Conservation (phyloP, 495 filamentous ascomycete species). For the Xylaria telfairii region DNA sequence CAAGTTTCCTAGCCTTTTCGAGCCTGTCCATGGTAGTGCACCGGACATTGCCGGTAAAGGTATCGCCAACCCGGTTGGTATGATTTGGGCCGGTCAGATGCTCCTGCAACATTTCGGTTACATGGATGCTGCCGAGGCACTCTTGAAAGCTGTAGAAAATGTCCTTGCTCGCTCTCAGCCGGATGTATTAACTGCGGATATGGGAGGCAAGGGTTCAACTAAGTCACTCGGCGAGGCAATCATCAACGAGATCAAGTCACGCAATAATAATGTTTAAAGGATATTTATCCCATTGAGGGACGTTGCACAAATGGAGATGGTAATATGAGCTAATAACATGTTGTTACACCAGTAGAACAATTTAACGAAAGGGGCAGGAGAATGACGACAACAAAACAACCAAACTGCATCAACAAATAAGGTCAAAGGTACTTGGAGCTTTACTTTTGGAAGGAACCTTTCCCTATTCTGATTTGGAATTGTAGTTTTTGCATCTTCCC, state of each 20-base stretch:
- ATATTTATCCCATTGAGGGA: not conserved
- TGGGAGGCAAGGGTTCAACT: constrained; percentile 70
- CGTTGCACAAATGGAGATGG: not conserved
- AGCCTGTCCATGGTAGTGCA: constrained; percentile 80
- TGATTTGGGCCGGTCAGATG: constrained; percentile 75
- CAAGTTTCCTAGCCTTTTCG: constrained; percentile 77
- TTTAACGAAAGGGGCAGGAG: not conserved
- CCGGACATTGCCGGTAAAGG: constrained; percentile 77
- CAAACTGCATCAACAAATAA: not conserved
- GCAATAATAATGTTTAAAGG: not conserved
- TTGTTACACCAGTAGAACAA: not conserved
- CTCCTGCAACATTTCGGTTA: constrained; percentile 76
- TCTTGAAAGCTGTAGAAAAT: constrained; percentile 71
- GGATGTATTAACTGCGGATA: constrained; percentile 67
- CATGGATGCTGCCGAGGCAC: constrained; percentile 60
- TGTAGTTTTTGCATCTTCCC: no score
- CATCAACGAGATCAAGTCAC: constrained; percentile 33
- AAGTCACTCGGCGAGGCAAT: constrained; percentile 66
- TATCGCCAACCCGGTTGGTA: constrained; percentile 73
- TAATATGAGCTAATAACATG: not conserved
- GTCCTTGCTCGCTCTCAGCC: constrained; percentile 60
- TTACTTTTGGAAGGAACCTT: no score
- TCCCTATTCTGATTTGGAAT: no score
- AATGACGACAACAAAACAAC: not conserved
- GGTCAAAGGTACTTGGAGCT: no score